Evolutionary conservation across 1,284 basidiomycete species (phyloP).

Genomic region (Tranzscheliella williamsii): DNA sequence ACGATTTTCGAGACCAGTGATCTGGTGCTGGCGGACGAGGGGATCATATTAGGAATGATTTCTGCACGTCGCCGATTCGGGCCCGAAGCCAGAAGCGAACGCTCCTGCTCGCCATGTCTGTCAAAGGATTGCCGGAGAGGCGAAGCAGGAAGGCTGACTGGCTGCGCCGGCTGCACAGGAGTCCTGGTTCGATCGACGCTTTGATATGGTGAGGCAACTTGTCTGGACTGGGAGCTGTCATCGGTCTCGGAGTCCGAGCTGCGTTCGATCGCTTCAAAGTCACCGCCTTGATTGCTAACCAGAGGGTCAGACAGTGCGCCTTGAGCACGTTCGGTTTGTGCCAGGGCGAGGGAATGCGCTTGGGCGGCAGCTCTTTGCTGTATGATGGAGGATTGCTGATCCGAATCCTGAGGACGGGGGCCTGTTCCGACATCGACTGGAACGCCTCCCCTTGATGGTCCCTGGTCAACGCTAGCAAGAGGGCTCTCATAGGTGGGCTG

Average conservation of each 20-base stretch:
- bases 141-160: constrained; percentile 11
- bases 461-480: constrained; percentile 25
- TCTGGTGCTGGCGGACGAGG: constrained; percentile 30
- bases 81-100: constrained; percentile 29
- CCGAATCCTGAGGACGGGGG: constrained; percentile 2
- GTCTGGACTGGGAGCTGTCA: constrained; percentile 5
- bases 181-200: constrained; percentile 10
- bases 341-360: constrained; percentile 28
- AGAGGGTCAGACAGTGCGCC: constrained; percentile 11
- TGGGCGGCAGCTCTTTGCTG: constrained; percentile 50
- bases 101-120: constrained; percentile 18
- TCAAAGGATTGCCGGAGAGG: constrained; percentile 9
- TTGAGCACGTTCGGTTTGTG: constrained; percentile 1
- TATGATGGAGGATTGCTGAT: constrained; percentile 45
- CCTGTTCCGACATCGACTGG: constrained; percentile 17
- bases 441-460: constrained; percentile 15
- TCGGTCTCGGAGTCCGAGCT: constrained; percentile 37
- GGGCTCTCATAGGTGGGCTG: constrained; percentile 15
- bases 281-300: constrained; percentile 23
- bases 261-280: constrained; percentile 39
- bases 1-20: constrained; percentile 23
- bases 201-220: constrained; percentile 3
- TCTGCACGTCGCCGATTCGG: constrained; percentile 32
- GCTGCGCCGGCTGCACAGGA: constrained; percentile 6
- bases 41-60: constrained; percentile 23